Conservation (phyloP, 108 stramenopile species). For the Parmales sp. region DNA sequence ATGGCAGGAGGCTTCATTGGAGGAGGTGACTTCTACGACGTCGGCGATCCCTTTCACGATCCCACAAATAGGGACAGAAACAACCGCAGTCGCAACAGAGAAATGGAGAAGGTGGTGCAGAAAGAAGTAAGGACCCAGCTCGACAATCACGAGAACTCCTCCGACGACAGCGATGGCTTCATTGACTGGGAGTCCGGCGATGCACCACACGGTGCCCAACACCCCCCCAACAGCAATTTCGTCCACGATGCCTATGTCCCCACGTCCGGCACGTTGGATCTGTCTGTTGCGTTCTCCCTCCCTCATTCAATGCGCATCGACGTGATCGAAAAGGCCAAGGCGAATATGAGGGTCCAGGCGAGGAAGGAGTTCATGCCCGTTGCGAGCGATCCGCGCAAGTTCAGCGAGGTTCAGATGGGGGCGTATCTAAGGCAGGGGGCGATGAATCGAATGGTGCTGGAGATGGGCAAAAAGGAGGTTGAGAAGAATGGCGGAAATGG, state of each 20-base stretch:
- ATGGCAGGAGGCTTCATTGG: too few relatives aligned
- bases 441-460: constrained; percentile 45
- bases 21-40: too few relatives aligned
- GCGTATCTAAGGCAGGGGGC: constrained; percentile 71
- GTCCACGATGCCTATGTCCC: too few relatives aligned
- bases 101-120: too few relatives aligned
- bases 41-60: too few relatives aligned
- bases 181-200: not conserved
- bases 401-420: constrained; percentile 73
- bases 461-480: constrained; percentile 27
- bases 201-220: constrained; percentile 4
- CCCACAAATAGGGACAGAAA: too few relatives aligned
- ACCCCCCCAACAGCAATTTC: constrained; percentile 33
- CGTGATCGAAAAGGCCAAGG: constrained; percentile 44
- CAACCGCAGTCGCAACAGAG: too few relatives aligned
- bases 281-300: too few relatives aligned
- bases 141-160: too few relatives aligned
- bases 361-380: constrained; percentile 83
- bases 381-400: constrained; percentile 70
- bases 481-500: not conserved
- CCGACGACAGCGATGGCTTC: not conserved
- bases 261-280: too few relatives aligned
- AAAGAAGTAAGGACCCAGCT: too few relatives aligned
- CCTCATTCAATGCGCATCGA: constrained; percentile 61
- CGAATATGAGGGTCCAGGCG: constrained; percentile 39